These are phyloP conservation scores for Emericellopsis atlantica DNA, from an alignment of 2,329 filamentous ascomycete genomes.

Conservation along the genomic window DNA sequence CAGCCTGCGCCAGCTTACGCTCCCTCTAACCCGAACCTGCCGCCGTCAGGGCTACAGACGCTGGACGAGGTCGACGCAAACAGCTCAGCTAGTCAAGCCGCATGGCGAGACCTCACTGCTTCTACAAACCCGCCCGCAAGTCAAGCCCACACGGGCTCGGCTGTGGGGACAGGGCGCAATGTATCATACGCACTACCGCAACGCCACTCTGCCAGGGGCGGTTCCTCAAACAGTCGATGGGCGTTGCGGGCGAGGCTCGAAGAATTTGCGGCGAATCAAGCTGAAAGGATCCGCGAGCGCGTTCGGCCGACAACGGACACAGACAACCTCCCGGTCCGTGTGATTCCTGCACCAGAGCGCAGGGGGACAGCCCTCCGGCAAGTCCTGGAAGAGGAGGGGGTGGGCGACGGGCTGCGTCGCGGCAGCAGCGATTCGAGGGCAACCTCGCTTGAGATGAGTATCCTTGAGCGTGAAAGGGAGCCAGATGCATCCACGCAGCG, in stretches of 20 bases:
- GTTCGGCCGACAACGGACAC: constrained; percentile 40
- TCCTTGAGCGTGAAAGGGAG: constrained; percentile 9
- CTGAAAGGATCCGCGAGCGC: constrained; percentile 44
- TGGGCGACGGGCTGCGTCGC: not conserved
- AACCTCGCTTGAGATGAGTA: constrained; percentile 5
- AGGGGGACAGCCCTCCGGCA: constrained; percentile 42
- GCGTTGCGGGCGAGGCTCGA: constrained; percentile 45
- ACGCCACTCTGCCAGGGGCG: not conserved
- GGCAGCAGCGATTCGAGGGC: constrained; percentile 7
- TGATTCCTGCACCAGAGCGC: constrained; percentile 50
- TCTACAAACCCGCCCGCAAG: not conserved
- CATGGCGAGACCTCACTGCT: not conserved
- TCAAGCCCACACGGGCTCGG: not conserved
- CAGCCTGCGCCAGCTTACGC: not conserved
- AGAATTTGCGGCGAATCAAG: constrained; percentile 47
- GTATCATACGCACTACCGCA: not conserved
- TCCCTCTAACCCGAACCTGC: not conserved
- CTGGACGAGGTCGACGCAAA: constrained; percentile 1
- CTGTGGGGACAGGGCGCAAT: not conserved
- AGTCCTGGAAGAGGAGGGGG: constrained; percentile 40
- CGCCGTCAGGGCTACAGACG: not conserved
- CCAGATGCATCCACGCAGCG: constrained; percentile 8
- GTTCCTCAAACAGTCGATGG: constrained; percentile 26
- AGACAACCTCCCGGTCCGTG: constrained; percentile 41
- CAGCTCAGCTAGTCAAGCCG: not conserved